Conservation (phyloP, 495 filamentous ascomycete species). For the Neurospora terricola region DNA sequence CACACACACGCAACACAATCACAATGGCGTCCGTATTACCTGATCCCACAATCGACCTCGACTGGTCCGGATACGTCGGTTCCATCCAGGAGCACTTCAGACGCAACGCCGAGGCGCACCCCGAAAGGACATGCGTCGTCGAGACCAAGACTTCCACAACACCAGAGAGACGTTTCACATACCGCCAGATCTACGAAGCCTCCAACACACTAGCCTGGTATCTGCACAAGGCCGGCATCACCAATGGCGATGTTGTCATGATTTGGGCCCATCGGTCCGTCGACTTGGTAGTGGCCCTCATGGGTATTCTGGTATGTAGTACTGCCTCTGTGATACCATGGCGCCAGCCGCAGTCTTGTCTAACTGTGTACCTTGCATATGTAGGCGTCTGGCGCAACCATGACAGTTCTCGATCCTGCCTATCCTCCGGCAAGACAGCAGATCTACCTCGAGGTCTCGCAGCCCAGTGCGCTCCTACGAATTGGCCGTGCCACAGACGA, state of each 20-base stretch:
- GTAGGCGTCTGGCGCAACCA: constrained; percentile 56
- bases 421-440: constrained; percentile 85
- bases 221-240: constrained; percentile 60
- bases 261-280: constrained; percentile 76
- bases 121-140: constrained; percentile 69
- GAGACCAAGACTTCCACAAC: constrained; percentile 61
- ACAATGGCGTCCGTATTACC: constrained; percentile 34
- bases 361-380: background rate
- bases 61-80: constrained; percentile 76
- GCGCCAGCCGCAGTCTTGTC: background rate
- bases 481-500: constrained; percentile 74
- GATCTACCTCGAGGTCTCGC: constrained; percentile 83
- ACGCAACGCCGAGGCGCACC: constrained; percentile 61
- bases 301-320: constrained; percentile 43
- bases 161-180: constrained; percentile 64
- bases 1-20: background rate
- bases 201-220: constrained; percentile 74
- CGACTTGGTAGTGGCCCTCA: constrained; percentile 57
- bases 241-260: constrained; percentile 86
- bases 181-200: constrained; percentile 78
- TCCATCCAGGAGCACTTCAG: constrained; percentile 30
- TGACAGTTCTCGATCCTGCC: constrained; percentile 75
- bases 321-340: background rate
- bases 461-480: constrained; percentile 66
- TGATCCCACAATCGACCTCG: constrained; percentile 64